Conservation (phyloP, 192 early-diverging fungal genomes). For the Coemansia asiatica region DNA sequence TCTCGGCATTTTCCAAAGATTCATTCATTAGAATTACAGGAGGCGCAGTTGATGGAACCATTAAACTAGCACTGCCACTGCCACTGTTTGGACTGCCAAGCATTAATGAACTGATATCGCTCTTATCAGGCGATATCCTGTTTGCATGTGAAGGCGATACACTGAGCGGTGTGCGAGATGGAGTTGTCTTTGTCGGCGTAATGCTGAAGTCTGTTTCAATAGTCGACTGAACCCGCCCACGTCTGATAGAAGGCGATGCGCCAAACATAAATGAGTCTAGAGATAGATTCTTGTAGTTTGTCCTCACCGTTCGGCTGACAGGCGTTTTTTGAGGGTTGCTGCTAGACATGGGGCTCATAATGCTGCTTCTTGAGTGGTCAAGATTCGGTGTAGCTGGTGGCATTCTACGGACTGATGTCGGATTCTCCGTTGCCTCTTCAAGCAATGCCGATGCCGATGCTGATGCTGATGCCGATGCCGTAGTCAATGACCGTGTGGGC, state of each 20-base stretch:
- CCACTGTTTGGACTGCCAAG: neutral
- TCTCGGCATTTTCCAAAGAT: neutral
- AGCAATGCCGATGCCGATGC: too few species aligned
- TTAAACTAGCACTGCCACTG: neutral
- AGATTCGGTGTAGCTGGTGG: neutral
- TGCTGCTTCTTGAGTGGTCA: neutral
- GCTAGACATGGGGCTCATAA: constrained; percentile 6
- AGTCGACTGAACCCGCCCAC: constrained; percentile 33
- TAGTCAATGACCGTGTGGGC: too few species aligned
- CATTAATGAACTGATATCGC: neutral
- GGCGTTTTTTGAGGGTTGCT: constrained; percentile 44
- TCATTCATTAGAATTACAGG: neutral
- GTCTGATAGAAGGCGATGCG: constrained; percentile 28
- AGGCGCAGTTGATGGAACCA: neutral
- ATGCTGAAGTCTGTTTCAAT: constrained; percentile 39
- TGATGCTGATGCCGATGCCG: neutral
- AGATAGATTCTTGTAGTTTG: constrained; percentile 77
- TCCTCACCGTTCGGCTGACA: constrained; percentile 81
- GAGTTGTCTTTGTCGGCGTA: constrained; percentile 15
- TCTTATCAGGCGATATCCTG: neutral
- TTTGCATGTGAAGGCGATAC: constrained; percentile 22
- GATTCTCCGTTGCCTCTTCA: neutral
- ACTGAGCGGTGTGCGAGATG: constrained; percentile 8
- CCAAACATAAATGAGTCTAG: constrained; percentile 63
- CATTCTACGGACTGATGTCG: neutral